phyloP scores from a whole-genome alignment of 1,284 basidiomycete species.

The Vanrija sp. region DNA sequence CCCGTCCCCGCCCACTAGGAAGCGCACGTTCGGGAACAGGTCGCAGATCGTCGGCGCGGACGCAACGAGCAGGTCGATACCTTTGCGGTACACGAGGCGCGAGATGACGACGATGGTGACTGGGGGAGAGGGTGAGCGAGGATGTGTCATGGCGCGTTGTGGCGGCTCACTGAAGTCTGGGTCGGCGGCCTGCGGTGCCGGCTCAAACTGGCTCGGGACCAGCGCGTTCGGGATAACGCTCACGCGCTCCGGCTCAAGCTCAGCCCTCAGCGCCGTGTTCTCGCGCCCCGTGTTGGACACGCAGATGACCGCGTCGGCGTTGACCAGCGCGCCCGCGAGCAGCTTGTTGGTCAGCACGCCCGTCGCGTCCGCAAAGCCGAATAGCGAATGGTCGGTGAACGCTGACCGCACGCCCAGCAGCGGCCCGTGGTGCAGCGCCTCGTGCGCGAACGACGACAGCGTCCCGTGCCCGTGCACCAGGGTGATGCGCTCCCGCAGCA shows the following conservation, averaged over 20 bases:
- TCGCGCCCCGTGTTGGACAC: slow-evolving; percentile 97
- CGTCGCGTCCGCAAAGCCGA: slow-evolving; percentile 92
- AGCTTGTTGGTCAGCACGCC: slow-evolving; percentile 97
- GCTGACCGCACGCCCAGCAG: slow-evolving; percentile 69
- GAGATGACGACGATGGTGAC: slow-evolving; percentile 94
- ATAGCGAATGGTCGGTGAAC: slow-evolving; percentile 96
- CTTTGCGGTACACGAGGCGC: slow-evolving; percentile 93
- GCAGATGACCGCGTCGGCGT: slow-evolving; percentile 90
- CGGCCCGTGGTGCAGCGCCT: slow-evolving; percentile 84
- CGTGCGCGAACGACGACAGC: slow-evolving; percentile 83
- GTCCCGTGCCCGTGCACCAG: slow-evolving; percentile 91
- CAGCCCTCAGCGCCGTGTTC: slow-evolving; percentile 87
- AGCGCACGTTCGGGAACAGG: slow-evolving; percentile 75
- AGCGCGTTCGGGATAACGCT: slow-evolving; percentile 94
- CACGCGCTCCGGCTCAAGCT: slow-evolving; percentile 65
- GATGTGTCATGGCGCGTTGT: neutral
- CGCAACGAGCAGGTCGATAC: slow-evolving; percentile 89
- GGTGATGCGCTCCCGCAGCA: slow-evolving; percentile 79
- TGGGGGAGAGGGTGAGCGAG: slow-evolving; percentile 39
- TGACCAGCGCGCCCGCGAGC: slow-evolving; percentile 75
- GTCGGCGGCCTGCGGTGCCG: slow-evolving; percentile 54
- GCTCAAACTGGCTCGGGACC: slow-evolving; percentile 80
- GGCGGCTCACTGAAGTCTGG: slow-evolving; percentile 59
- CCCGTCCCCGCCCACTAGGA: slow-evolving; percentile 89
- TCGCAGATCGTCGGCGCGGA: slow-evolving; percentile 86